phyloP scores from a whole-genome alignment of 2,329 filamentous ascomycete species.

The Cadophora luteo-olivacea region DNA sequence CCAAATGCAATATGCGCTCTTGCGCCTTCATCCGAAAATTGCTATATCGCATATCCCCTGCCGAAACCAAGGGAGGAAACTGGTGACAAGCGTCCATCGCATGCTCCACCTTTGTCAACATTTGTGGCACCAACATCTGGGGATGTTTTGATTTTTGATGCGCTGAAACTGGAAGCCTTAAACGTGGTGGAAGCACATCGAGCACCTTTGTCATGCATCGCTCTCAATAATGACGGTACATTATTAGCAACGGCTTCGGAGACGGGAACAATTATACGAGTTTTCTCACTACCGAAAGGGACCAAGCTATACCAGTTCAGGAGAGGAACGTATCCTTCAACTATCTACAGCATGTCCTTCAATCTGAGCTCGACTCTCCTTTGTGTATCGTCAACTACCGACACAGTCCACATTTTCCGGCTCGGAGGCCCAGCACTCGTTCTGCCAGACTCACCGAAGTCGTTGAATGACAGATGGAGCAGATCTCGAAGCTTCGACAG shows the following conservation, averaged over 20 bases:
- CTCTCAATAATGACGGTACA: slow-evolving; percentile 91
- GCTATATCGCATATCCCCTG: slow-evolving; percentile 92
- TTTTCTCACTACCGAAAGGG: slow-evolving; percentile 89
- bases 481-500: slow-evolving; percentile 59
- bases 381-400: slow-evolving; percentile 93
- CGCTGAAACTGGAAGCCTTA: slow-evolving; percentile 85
- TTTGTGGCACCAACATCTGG: slow-evolving; percentile 86
- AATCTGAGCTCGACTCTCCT: slow-evolving; percentile 92
- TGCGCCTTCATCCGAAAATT: slow-evolving; percentile 93
- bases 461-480: slow-evolving; percentile 37
- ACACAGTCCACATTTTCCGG: slow-evolving; percentile 96
- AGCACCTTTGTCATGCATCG: slow-evolving; percentile 87
- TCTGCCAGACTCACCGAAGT: slow-evolving; percentile 44
- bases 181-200: slow-evolving; percentile 96
- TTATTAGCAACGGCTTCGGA: slow-evolving; percentile 93
- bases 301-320: slow-evolving; percentile 97
- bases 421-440: slow-evolving; percentile 59
- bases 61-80: slow-evolving; percentile 73
- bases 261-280: slow-evolving; percentile 95
- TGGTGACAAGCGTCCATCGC: slow-evolving; percentile 68
- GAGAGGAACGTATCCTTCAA: slow-evolving; percentile 91
- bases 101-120: slow-evolving; percentile 81
- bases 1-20: slow-evolving; percentile 89
- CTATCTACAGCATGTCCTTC: slow-evolving; percentile 99
- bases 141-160: slow-evolving; percentile 92